Evolutionary conservation across 2,329 filamentous ascomycete species (phyloP), one percentile per base, ranked within the genome.

Genomic region (Emergomyces orientalis): DNA sequence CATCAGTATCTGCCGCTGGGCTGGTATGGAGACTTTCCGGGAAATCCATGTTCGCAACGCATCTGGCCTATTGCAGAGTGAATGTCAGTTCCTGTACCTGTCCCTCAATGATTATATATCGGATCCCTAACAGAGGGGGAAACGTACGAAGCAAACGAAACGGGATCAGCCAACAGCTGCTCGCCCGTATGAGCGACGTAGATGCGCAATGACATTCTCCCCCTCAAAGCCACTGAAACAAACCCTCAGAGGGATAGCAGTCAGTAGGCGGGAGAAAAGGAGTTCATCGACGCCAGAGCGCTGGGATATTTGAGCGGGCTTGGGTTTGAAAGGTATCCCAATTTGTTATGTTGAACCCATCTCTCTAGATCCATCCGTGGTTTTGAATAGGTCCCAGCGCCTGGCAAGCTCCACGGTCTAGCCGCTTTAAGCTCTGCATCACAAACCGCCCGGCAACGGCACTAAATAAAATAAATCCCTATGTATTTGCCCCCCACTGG

Each of bases 101-200:
- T 58, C 43, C 62, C 62, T 49, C 47, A 62, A 62, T 63, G 32
- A 41, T 30, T 41, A 59, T 59, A 70, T 45, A 69, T 73, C 62
- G 71, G 65, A 65, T 65, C 39, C 60, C 27, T 58, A 19, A 63
- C n/a, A 39, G 37, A 37, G 49, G 39, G 43, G 32, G 13, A 62
- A 63, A 80, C 86, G 70, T 80, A 91, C 88, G 87, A 88, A 69
- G 84, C 82, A 77, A 93, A 89, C 73, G 86, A 84, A 67, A 86
- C 82, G 68, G 87, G 85, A 78, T 96, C 90, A 75, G 89, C 84
- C 75, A 87, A 83, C 74, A 96, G 83, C 78, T 88, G 88, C 82
- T 91, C 88, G 81, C 93, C 93, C 77, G 89, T 91, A 80, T 96
- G 92, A 83, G 91, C 91, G 74, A 96, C 88, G 81, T 91, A 90